Conservation (phyloP, 352 stramenopile genomes). For the Globisporangium canariense region DNA sequence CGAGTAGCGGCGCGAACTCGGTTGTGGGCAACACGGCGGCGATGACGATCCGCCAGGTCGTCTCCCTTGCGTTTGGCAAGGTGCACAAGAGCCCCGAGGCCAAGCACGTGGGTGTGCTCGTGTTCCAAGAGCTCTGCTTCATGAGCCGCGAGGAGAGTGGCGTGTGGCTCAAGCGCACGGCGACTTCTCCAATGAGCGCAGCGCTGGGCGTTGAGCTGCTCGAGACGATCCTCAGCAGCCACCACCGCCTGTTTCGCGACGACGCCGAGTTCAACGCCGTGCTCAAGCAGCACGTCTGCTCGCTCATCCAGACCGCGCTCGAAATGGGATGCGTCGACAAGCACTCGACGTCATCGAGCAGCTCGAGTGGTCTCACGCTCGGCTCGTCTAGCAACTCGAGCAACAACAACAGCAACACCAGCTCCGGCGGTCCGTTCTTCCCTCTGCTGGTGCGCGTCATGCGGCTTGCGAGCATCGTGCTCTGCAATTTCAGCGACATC, state of each 20-base stretch:
- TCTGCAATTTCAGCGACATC: conserved; percentile 77
- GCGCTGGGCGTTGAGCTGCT: conserved; percentile 77
- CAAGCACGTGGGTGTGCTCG: conserved; percentile 77
- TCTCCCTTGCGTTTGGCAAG: conserved; percentile 85
- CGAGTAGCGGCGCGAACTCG: conserved; percentile 68
- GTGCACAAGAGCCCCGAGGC: conserved; percentile 61
- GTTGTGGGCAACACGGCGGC: conserved; percentile 84
- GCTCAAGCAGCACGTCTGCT: conserved; percentile 79
- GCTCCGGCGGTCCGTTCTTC: conserved; percentile 48
- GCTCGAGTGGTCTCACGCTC: conserved; percentile 28
- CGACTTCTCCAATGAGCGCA: conserved; percentile 71
- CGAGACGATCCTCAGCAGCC: conserved; percentile 66
- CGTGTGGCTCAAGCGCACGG: conserved; percentile 80
- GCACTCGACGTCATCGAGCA: conserved; percentile 25
- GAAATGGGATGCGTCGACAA: conserved; percentile 64
- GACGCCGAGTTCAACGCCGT: conserved; percentile 76
- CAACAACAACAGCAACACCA: conserved; percentile 30
- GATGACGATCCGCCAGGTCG: conserved; percentile 86
- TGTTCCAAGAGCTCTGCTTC: conserved; percentile 87
- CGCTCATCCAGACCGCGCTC: conserved; percentile 65
- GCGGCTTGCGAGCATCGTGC: conserved; percentile 67
- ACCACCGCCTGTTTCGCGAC: conserved; percentile 59
- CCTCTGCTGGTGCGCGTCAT: conserved; percentile 81
- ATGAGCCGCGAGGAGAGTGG: conserved; percentile 83
- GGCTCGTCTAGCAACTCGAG: conserved; percentile 31